Evolutionary conservation across 345 rosid genomes (phyloP), one percentile per base, ranked within the genome.

Genomic region (Citropsis articulata): DNA sequence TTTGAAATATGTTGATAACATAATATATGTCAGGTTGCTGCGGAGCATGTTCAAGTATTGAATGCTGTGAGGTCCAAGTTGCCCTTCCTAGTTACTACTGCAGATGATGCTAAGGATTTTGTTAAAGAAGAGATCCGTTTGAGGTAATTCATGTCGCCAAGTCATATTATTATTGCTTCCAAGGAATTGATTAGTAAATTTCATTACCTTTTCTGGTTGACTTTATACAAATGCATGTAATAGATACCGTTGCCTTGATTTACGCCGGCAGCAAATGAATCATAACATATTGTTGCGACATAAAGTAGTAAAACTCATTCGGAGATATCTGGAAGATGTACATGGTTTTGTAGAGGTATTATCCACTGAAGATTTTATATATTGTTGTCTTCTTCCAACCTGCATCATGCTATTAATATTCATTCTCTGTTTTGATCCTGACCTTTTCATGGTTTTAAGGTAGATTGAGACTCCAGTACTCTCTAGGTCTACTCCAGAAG

Each of bases 391-490:
- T n/a, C 75, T 64, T 63, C 9, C 28, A 35, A 19, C n/a, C 13
- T 19, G 2, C 21, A 42, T 72, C 60, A 38, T 25, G 25, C 63
- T 42, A 40, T 59, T 71, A 66, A 25, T 40, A 4, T 64, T 42
- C n/a, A 19, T 71, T n/a, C 59, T 81, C 21, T 77, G 42, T 82
- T 81, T 78, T 87, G 74, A 83, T 89, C 65, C 74, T 84, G 77
- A 85, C 83, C 28, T 88, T 82, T 85, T 86, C 79, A 61, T 86
- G 83, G 75, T 80, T 86, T 65, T 84, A 85, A 88, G 89, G 84
- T 84, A 96, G 99, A 94, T 96, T 87, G 99, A 94, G 89, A 96
- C 99, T 77, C 99, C 99, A 71, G 83, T 94, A 75, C 97, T 96
- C 65, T 90, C 97, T 57, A 92, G 95, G 86, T 96, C 98, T 30